Evolutionary conservation across 2,329 filamentous ascomycete genomes (phyloP).

Genomic region (Ceratocystis papillata): DNA sequence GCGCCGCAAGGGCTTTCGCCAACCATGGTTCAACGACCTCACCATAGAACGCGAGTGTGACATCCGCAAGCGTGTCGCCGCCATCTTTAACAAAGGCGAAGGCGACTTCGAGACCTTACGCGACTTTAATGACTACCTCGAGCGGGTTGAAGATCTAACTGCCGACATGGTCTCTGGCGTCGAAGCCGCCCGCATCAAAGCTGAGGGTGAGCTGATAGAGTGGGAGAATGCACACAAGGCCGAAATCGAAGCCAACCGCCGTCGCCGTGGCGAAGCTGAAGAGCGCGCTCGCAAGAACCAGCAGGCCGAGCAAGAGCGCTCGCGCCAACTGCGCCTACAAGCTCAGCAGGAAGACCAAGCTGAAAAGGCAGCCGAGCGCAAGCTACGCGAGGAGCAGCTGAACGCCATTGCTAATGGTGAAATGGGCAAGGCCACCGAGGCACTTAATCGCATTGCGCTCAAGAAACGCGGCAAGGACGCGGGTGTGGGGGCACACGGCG

Average conservation of each 20-base stretch:
- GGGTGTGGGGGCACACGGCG: not conserved
- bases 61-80: conserved; percentile 64
- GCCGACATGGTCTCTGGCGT: conserved; percentile 71
- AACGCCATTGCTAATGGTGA: conserved; percentile 55
- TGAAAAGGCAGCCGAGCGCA: conserved; percentile 53
- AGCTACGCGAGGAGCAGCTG: conserved; percentile 58
- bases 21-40: conserved; percentile 83
- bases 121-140: conserved; percentile 88
- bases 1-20: conserved; percentile 71
- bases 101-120: conserved; percentile 80
- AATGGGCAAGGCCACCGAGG: conserved; percentile 47
- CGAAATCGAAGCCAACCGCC: conserved; percentile 53
- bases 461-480: conserved; percentile 57
- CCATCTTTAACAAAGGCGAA: conserved; percentile 76
- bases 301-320: conserved; percentile 56
- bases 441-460: conserved; percentile 52
- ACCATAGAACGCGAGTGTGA: conserved; percentile 86
- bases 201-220: conserved; percentile 38
- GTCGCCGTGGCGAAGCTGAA: conserved; percentile 45
- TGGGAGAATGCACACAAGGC: conserved; percentile 66
- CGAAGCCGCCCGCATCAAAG: conserved; percentile 47
- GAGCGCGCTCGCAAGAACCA: conserved; percentile 45
- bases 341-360: conserved; percentile 59
- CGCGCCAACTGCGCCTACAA: conserved; percentile 46
- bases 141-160: conserved; percentile 80